Evolutionary conservation across 192 early-diverging fungal species (phyloP), one percentile per base, ranked within the genome.

Genomic region (Funneliformis mosseae): DNA sequence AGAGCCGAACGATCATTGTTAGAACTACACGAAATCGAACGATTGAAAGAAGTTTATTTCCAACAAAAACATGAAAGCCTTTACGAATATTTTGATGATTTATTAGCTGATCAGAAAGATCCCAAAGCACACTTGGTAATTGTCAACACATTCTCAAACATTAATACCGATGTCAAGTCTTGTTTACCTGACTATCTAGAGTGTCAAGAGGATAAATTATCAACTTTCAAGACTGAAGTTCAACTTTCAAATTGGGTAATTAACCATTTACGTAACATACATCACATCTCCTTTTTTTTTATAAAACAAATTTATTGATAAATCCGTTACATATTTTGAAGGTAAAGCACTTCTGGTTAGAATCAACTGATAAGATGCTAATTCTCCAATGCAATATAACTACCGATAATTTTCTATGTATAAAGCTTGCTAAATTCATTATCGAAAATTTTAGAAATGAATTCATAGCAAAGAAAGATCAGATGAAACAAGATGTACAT

Each of bases 341-440:
- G 46, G 9, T 48, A 48, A 48, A 74, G 23, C 71, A 75, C 21
- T 80, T 80, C 43, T 80, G 68, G 78, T 60, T 80, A 41, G 79
- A 80, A 21, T 59, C 45, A 5, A 28, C 59, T 6, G 45, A 72
- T 61, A 6, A 80, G 7, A 23, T 80, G 12, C 41, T 80, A 23
- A 27, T 80, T 59, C 28, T 80, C 10, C 79, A 80, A 12, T 80
- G 79, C 39, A 73, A 80, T 45, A 16, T 66, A 59, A 8, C 46
- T 16, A 77, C 73, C 14, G 43, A 28, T 14, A 80, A 61, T 25
- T 14, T 39, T n/a, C 59, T 28, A 16, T 41, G 48, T 23, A 62
- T 80, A 42, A 80, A 80, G 23, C 73, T 80, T 9, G 79, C 79
- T 60, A 72, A 74, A 21, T 76, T 43, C 21, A 55, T 76, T 66